phyloP scores from a whole-genome alignment of 306 rosid genomes.

The Prunus kanzakura region DNA sequence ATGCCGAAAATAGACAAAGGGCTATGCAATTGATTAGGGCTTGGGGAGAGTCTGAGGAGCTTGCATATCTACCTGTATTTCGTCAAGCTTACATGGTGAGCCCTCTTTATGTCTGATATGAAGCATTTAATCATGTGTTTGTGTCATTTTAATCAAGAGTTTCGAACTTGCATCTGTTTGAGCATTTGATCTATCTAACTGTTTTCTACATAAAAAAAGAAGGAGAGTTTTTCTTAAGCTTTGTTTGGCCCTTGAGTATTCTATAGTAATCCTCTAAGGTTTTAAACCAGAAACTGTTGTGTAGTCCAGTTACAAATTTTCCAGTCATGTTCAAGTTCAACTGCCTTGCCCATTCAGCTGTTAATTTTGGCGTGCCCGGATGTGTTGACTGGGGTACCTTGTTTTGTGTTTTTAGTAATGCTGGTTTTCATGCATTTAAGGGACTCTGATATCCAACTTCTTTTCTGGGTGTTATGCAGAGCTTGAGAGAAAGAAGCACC shows the following conservation, averaged over 20 bases:
- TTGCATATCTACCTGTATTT: slow-evolving; percentile 78
- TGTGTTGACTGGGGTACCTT: neutral
- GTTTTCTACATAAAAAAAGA: neutral
- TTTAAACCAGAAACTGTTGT: neutral
- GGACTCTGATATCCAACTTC: neutral
- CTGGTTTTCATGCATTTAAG: neutral
- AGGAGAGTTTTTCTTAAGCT: no score
- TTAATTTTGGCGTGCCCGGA: neutral
- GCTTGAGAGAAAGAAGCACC: slow-evolving; percentile 56
- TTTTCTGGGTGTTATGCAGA: slow-evolving; percentile 39
- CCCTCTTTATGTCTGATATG: neutral
- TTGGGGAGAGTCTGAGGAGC: slow-evolving; percentile 79
- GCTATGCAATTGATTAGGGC: slow-evolving; percentile 69
- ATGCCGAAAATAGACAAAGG: slow-evolving; percentile 32
- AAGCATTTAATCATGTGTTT: neutral
- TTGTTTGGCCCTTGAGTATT: neutral
- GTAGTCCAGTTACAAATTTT: neutral
- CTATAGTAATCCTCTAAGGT: neutral
- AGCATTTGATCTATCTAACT: neutral
- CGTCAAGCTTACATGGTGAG: slow-evolving; percentile 68
- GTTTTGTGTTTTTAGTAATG: neutral
- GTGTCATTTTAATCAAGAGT: neutral
- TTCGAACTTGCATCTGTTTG: neutral
- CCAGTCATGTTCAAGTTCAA: neutral
- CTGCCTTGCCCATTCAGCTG: neutral